Evolutionary conservation across 1,139 yeast species (phyloP), one percentile per base, ranked within the genome.

Genomic region (Taphrina wiesneri): DNA sequence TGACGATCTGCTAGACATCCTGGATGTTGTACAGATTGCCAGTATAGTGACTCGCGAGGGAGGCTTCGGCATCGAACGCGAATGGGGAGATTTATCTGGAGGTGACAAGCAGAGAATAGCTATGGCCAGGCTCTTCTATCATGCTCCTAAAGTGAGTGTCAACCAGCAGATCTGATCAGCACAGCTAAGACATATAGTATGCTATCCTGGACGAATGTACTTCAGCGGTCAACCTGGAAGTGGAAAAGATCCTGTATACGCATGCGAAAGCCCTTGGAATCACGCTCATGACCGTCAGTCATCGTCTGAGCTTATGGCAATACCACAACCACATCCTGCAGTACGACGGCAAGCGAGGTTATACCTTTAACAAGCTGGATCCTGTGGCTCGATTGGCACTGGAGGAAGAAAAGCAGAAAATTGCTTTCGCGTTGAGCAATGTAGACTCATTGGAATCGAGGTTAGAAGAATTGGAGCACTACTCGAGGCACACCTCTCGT

Each of bases 151-250:
- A 28, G 65, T 52, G 54, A 19, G 43, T 30, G 3, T 23, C 15
- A n/a, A 11, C 52, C 4, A 11, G 21, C 17, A 30, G 6, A 57
- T 21, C 13, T 39, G 56, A 41, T 54, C 17, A 17, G 26, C 17
- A 15, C 11, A 5, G 82, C 92, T 72, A 97, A 97, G 17, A 88
- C 92, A 90, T 97, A 96, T 1, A 83, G 97, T 72, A 80, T 92
- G 97, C 97, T 0, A 96, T 92, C 32, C 80, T 92, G 70, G 98
- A 92, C 77, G 97, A 92, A 77, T 92, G 97, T 77, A 92, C 98
- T 0, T 90, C 97, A 5, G 93, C 96, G 0, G 96, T 91, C 1
- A 86, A 96, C 0, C 89, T 96, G 23, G 90, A 88, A 70, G 87
- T 91, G 85, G 98, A 92, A 75, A 90, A 88, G 69, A 86, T 86